Evolutionary conservation across 495 filamentous ascomycete genomes (phyloP), one percentile per base, ranked within the genome.

Genomic region (Achaetomiella virescens): DNA sequence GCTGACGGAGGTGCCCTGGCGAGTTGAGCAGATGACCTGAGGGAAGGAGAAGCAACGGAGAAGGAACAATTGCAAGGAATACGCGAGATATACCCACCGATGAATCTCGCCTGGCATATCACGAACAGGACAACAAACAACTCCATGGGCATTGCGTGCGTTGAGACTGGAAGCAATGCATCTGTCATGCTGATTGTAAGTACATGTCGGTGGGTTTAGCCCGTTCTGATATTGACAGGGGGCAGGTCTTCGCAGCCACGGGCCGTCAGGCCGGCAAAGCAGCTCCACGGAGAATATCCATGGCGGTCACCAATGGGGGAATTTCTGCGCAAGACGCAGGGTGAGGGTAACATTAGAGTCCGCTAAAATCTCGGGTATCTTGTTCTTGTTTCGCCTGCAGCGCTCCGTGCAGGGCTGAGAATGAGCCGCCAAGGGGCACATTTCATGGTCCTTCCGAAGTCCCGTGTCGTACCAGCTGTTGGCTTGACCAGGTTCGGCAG

Each of bases 261-360:
- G 65, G 45, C 65, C 63, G 65, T 47, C 52, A 47, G 50, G 46
- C 58, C 65, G 58, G 52, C 21, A 45, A 57, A 44, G 17, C 46
- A 47, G 42, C 22, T 33, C 52, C 50, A 53, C 57, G 66, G 54
- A 62, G 62, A 62, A 59, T 62, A 49, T 37, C 57, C 48, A 46
- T 45, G 47, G 38, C 17, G 40, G 48, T 56, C 64, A 55, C 66
- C 66, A 69, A 67, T 69, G 65, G 62, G 64, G 55, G 60, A 62
- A 41, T 63, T 60, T 31, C 46, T 45, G 41, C 36, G n/a, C 38
- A 11, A 22, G 18, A 38, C 29, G 42, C 24, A 31, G 44, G 44
- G 27, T 14, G 27, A 29, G 25, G 44, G 36, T 27, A 31, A 18
- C 20, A 22, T 2, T 17, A 41, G 22, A 27, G 11, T 22, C 15